A percentile compares a stretch with the other conserved stretches of the same genome.
phyloP scores from a whole-genome alignment of 148 eudicot species.

The Suaeda aralocaspica region DNA sequence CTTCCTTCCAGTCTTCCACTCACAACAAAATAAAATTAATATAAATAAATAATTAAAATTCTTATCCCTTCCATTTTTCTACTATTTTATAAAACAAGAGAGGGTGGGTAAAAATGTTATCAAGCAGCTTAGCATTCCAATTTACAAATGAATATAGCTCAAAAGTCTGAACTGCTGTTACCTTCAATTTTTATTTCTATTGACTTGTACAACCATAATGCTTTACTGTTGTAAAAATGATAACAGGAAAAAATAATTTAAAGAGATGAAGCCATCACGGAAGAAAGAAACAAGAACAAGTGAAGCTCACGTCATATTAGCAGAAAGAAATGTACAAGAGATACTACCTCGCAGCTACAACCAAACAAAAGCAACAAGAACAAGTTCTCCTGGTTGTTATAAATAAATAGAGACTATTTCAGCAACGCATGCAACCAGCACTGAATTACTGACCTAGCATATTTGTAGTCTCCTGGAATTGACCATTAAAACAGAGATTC shows the following conservation, averaged over 20 bases:
- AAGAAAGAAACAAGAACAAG: neutral
- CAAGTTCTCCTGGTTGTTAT: neutral
- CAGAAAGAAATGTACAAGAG: neutral
- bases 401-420: neutral
- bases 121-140: neutral
- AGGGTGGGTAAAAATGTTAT: neutral
- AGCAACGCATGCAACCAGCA: neutral
- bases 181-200: neutral
- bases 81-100: too few relatives aligned
- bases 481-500: slow-evolving; percentile 15
- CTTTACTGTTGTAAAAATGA: too few relatives aligned
- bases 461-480: slow-evolving; percentile 96
- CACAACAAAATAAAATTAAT: too few relatives aligned
- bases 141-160: neutral
- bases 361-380: neutral
- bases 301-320: neutral
- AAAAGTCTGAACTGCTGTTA: neutral
- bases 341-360: neutral
- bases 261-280: too few relatives aligned
- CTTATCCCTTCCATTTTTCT: too few relatives aligned
- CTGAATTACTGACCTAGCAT: slow-evolving; percentile 52
- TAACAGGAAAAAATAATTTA: too few relatives aligned
- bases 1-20: too few relatives aligned
- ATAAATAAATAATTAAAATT: too few relatives aligned
- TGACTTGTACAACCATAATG: too few relatives aligned